A percentile compares a stretch with the other conserved stretches of the same genome.
Evolutionary conservation across 495 filamentous ascomycete genomes (phyloP).

Genomic region (Penicillium angulare): DNA sequence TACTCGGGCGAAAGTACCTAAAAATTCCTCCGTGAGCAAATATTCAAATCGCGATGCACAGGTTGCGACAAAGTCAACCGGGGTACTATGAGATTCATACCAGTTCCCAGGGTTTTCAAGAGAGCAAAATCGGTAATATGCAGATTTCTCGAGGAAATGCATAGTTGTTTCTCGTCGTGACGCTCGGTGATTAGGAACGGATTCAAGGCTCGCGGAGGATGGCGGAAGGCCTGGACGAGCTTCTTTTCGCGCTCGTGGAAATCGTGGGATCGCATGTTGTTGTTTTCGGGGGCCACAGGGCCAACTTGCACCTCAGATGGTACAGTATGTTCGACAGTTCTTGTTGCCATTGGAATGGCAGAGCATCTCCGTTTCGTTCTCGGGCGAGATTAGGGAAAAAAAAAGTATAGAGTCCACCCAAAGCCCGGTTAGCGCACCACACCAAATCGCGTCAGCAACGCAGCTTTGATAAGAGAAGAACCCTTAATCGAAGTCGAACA

Average conservation of each 20-base stretch:
- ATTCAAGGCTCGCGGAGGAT: conserved; percentile 45
- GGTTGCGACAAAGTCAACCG: conserved; percentile 15
- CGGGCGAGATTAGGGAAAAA: conserved; percentile 11
- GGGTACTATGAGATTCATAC: conserved; percentile 39
- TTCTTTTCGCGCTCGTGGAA: conserved; percentile 52
- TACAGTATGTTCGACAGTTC: conserved; percentile 41
- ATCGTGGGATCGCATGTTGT: conserved; percentile 36
- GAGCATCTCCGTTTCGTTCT: conserved; percentile 31
- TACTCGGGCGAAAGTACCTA: conserved; percentile 94
- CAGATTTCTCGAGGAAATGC: conserved; percentile 53
- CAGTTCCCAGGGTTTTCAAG: conserved; percentile 87
- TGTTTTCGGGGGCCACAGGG: conserved; percentile 19
- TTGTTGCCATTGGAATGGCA: conserved; percentile 43
- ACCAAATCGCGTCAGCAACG: conserved; percentile 23
- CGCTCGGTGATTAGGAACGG: conserved; percentile 54
- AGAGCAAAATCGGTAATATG: conserved; percentile 74
- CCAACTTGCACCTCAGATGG: conserved; percentile 35
- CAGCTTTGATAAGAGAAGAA: conserved; percentile 9
- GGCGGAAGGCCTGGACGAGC: conserved; percentile 43
- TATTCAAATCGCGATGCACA: conserved; percentile 34
- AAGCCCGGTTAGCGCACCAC: conserved; percentile 29
- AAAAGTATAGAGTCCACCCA: conserved; percentile 22
- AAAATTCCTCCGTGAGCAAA: conserved; percentile 14
- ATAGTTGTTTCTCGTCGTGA: conserved; percentile 57
- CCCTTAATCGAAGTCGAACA: conserved; percentile 18